Conservation (phyloP, 345 rosid species). For the Moringa oleifera region DNA sequence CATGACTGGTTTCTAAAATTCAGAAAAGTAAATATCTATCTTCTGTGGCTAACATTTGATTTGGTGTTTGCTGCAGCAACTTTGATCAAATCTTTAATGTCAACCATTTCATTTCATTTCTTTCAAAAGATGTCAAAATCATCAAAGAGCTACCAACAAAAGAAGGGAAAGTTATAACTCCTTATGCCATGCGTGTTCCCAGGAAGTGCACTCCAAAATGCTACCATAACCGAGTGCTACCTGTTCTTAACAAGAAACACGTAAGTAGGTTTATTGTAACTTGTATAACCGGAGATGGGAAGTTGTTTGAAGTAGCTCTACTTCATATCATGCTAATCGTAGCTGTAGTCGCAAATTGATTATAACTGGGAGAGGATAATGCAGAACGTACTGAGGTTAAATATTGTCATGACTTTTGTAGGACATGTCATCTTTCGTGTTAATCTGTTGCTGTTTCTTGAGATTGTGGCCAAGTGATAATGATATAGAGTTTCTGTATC, state of each 20-base stretch:
- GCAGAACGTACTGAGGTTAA: too few species aligned
- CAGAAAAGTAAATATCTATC: background rate
- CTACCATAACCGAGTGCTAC: conserved; percentile 29
- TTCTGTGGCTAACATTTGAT: background rate
- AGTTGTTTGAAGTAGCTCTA: too few species aligned
- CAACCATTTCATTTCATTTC: conserved; percentile 71
- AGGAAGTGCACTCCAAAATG: conserved; percentile 67
- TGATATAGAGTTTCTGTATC: background rate
- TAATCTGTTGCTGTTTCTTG: too few species aligned
- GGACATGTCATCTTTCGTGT: too few species aligned
- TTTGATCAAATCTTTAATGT: conserved; percentile 82
- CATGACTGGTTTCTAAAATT: conserved; percentile 8
- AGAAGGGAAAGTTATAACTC: conserved; percentile 43
- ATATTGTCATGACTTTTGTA: too few species aligned
- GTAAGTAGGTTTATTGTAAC: too few species aligned
- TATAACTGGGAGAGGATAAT: too few species aligned
- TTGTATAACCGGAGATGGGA: too few species aligned
- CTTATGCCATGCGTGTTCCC: conserved; percentile 69
- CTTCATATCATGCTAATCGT: too few species aligned
- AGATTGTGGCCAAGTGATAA: too few species aligned
- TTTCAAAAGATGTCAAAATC: conserved; percentile 58
- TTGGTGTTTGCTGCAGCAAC: conserved; percentile 48
- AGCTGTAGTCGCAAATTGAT: too few species aligned
- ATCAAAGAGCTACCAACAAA: conserved; percentile 57
- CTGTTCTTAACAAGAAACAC: conserved; percentile 29